These are phyloP conservation scores for Alternaria solani DNA, from an alignment of 2,329 filamentous ascomycete genomes.

Conservation along the genomic window DNA sequence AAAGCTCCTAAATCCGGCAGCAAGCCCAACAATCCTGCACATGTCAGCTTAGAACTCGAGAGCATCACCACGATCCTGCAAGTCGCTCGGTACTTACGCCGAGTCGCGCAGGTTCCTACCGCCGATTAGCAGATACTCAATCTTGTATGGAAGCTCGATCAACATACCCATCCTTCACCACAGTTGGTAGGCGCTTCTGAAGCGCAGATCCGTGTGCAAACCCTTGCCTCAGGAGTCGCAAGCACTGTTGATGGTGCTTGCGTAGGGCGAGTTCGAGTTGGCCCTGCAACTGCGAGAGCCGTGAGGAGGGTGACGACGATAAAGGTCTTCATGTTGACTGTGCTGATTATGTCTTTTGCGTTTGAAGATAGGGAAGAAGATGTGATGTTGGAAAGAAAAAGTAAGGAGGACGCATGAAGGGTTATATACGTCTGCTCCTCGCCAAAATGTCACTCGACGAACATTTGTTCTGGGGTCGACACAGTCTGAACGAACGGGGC, in stretches of 20 bases:
- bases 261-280: background rate
- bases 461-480: background rate
- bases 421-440: background rate
- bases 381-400: background rate
- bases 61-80: no score
- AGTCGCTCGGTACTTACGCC: background rate
- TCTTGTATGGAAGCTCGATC: background rate
- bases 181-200: background rate
- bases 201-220: background rate
- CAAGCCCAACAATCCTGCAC: background rate
- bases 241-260: background rate
- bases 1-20: background rate
- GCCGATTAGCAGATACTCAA: background rate
- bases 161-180: constrained; percentile 1
- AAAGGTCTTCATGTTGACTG: background rate
- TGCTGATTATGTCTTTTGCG: background rate
- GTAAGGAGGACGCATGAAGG: background rate
- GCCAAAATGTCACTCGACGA: background rate
- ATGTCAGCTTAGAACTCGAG: background rate
- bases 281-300: background rate
- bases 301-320: background rate
- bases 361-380: background rate
- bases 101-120: background rate
- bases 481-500: background rate
- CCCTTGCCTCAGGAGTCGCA: background rate